Conservation (phyloP, 2,329 filamentous ascomycete species). For the Ambrosiella beaveri region DNA sequence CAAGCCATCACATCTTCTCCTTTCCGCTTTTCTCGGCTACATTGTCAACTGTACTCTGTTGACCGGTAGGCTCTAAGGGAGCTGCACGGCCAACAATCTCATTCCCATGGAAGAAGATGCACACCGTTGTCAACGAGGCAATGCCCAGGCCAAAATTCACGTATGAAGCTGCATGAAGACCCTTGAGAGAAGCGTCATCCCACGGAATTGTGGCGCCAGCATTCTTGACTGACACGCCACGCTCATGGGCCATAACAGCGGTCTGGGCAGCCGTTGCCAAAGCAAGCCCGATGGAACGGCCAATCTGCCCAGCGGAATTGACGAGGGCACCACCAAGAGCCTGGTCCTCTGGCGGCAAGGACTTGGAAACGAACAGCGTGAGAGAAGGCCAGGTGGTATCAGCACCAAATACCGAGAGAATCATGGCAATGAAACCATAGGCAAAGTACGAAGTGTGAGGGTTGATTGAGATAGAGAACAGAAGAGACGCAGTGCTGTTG, state of each 20-base stretch:
- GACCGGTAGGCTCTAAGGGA: not conserved
- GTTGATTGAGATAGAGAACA: conserved; percentile 48
- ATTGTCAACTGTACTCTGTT: not conserved
- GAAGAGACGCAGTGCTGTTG: conserved; percentile 36
- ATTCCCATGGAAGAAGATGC: conserved; percentile 32
- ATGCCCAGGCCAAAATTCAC: conserved; percentile 33
- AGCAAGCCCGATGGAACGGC: conserved; percentile 47
- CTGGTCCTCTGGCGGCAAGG: conserved; percentile 45
- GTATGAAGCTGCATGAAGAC: conserved; percentile 34
- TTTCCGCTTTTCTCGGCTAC: not conserved
- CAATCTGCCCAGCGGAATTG: conserved; percentile 48
- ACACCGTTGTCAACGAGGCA: conserved; percentile 26
- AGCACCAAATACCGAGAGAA: conserved; percentile 45
- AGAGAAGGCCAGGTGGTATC: conserved; percentile 50
- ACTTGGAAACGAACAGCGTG: conserved; percentile 47
- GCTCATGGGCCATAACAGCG: conserved; percentile 35
- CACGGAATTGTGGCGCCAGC: conserved; percentile 26
- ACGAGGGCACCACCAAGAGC: conserved; percentile 51
- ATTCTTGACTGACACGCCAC: conserved; percentile 26
- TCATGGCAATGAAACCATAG: conserved; percentile 48
- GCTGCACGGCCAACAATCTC: conserved; percentile 29
- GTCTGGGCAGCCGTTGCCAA: conserved; percentile 49
- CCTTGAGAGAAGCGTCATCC: conserved; percentile 30
- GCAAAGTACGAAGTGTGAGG: conserved; percentile 47
- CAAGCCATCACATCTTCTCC: not conserved